Base-by-base conservation (phyloP, 352 stramenopile genomes). In the Phytophthora sojae region DNA sequence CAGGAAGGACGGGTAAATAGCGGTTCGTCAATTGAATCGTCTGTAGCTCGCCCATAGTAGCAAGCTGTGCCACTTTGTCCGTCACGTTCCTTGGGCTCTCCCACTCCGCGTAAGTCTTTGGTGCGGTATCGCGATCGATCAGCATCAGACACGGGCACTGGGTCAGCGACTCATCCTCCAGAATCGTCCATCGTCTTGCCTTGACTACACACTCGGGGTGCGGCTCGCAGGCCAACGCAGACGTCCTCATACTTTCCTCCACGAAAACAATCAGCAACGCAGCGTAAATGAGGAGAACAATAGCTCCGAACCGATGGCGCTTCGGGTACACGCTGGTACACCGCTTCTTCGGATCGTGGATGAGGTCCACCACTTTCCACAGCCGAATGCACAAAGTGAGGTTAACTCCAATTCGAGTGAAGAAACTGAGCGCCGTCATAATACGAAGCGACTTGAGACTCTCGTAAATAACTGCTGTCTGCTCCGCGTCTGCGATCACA, bases 1-100 rank as follows among this genome's bases (percentile, higher is more conserved):
- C 68, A 0, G 77, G 77, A 1, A 80, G 15, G 0, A n/a, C 55
- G 7, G 69, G 51, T 1, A 85, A 61, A 17, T 65, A 61, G 1
- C 69, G 59, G 45, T 80, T 81, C 7, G 72, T 67, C 15, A 47
- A 14, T 47, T 47, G 39, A 21, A 47, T 6, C 6, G 39, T 47
- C 15, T 47, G 39, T 5, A 47, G 39, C 5, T 47, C 39, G 6
- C 39, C 39, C 14, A n/a, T 47, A n/a, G 39, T 5, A 8, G 39
- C 39, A 4, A 47, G 15, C 4, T 47, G 39, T 5, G 12, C 39
- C 3, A 47, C 39, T 47, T 47, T 47, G 11, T 47, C 39, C 4
- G 39, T 47, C 12, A 47, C 12, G 5, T 47, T 47, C 11, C 2
- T 19, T 47, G 39, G 39, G 39, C 19, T 19, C 15, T 47, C 39